phyloP scores from a whole-genome alignment of 257 asterid species.

The Lycium barbarum region DNA sequence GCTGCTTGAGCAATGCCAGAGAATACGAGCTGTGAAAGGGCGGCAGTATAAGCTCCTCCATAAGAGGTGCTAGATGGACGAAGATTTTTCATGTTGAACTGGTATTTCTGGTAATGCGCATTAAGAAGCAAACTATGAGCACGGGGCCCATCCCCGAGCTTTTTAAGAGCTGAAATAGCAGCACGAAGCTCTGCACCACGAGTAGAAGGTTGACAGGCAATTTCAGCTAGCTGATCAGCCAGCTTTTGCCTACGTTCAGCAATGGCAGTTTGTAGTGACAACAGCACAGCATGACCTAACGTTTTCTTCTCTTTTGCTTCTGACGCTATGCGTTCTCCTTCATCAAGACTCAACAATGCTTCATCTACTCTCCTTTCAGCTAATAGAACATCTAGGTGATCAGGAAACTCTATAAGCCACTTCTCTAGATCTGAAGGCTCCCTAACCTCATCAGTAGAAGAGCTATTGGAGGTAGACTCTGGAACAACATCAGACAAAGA shows the following conservation, averaged over 20 bases:
- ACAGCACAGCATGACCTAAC: slow-evolving; percentile 53
- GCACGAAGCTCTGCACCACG: slow-evolving; percentile 97
- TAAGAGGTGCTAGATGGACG: slow-evolving; percentile 96
- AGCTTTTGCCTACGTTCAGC: slow-evolving; percentile 80
- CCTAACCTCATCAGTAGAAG: slow-evolving; percentile 53
- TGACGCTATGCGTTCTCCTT: slow-evolving; percentile 72
- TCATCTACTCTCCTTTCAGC: slow-evolving; percentile 98
- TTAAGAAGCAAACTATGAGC: slow-evolving; percentile 89
- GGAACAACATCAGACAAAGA: slow-evolving; percentile 61
- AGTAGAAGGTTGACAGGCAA: slow-evolving; percentile 96
- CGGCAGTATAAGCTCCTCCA: slow-evolving; percentile 98
- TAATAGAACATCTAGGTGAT: slow-evolving; percentile 85
- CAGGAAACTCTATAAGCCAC: slow-evolving; percentile 88
- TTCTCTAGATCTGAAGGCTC: slow-evolving; percentile 83
- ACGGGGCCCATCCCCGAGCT: slow-evolving; percentile 96
- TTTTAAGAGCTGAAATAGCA: slow-evolving; percentile 90
- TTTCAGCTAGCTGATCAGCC: slow-evolving; percentile 98
- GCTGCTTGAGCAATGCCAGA: slow-evolving; percentile 97
- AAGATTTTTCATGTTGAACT: slow-evolving; percentile 89
- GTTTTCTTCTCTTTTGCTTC: slow-evolving; percentile 76
- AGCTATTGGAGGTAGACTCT: slow-evolving; percentile 53
- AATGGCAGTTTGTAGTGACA: slow-evolving; percentile 69
- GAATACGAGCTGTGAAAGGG: slow-evolving; percentile 94
- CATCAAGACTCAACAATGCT: slow-evolving; percentile 86
- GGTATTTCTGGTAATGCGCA: slow-evolving; percentile 96